Evolutionary conservation across 2,329 filamentous ascomycete species (phyloP).

Genomic region (Chalaropsis thielavioides): DNA sequence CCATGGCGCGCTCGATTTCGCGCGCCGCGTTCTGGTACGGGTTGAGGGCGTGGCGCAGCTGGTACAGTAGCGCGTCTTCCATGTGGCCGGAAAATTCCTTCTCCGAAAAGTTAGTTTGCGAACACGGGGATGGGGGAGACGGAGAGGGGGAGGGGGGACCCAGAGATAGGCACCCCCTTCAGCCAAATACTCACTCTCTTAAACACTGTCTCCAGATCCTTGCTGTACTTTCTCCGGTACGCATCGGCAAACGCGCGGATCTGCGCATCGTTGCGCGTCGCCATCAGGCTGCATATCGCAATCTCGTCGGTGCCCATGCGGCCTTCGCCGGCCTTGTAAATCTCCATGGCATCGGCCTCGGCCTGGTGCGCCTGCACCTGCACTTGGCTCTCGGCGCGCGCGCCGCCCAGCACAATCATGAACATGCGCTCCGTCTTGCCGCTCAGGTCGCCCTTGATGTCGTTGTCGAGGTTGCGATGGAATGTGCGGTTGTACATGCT

Average conservation of each 20-base stretch:
- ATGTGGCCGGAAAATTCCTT: slow-evolving; percentile 84
- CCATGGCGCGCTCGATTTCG: slow-evolving; percentile 76
- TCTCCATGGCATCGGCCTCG: slow-evolving; percentile 58
- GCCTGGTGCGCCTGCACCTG: slow-evolving; percentile 60
- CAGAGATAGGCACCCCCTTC: neutral
- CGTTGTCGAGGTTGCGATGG: slow-evolving; percentile 50
- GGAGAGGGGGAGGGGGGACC: too few relatives aligned
- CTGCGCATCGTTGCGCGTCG: slow-evolving; percentile 63
- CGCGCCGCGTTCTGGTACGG: slow-evolving; percentile 72
- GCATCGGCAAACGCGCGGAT: slow-evolving; percentile 64
- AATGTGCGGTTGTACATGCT: slow-evolving; percentile 55
- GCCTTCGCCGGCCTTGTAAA: slow-evolving; percentile 66
- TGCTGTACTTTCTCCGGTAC: slow-evolving; percentile 60
- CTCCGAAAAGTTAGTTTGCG: neutral
- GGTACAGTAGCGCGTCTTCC: slow-evolving; percentile 66
- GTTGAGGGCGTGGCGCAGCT: slow-evolving; percentile 63
- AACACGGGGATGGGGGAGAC: too few relatives aligned
- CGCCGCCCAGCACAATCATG: slow-evolving; percentile 61
- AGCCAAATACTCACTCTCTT: slow-evolving; percentile 38
- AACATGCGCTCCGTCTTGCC: slow-evolving; percentile 80
- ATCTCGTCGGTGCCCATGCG: slow-evolving; percentile 59
- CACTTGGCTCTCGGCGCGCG: slow-evolving; percentile 60
- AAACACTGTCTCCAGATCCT: slow-evolving; percentile 57
- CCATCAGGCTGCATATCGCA: slow-evolving; percentile 64
- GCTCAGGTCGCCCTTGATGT: slow-evolving; percentile 65